Evolutionary conservation across 345 rosid genomes (phyloP), one percentile per base, ranked within the genome.

Genomic region (Citrus trifoliata): DNA sequence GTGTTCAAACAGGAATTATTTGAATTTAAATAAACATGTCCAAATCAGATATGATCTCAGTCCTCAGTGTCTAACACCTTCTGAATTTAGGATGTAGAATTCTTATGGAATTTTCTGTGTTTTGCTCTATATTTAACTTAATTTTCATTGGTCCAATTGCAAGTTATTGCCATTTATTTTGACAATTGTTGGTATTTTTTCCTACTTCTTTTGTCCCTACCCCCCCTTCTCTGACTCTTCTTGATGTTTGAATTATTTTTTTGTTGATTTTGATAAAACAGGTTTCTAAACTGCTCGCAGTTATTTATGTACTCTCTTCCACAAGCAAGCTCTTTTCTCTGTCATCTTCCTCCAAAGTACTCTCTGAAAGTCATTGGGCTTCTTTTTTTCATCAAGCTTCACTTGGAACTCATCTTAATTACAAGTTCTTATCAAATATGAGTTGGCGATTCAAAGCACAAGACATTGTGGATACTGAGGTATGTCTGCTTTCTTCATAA

Each of bases 301-400:
- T 84, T 42, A 77, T 89, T 77, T 87, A 84, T 81, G 69, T 91
- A 79, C 89, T 91, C 80, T 86, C 95, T 79, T 82, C 94, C 63
- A 83, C 93, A 77, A 85, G 76, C 60, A 83, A 83, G 67, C 81
- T 81, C 25, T 85, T 82, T 75, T 76, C 88, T 79, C 78, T 91
- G 71, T 68, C 85, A 56, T 81, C 85, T 35, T 80, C 80, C 70
- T 77, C 85, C 86, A 87, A 89, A 67, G 87, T 61, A 72, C 88
- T 91, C 53, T 88, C 97, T 74, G 88, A 87, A 86, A 89, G 92
- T 81, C 91, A 91, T 7, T 96, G 97, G 99, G 98, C 97, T 86
- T 88, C 97, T 73, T 93, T 81, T 86, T 96, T 93, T 78, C 98
- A 96, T 87, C 99, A 96, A 88, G 97, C 97, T 83, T 94, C 99